phyloP scores from a whole-genome alignment of 768 basidiomycete genomes.

The Albatrellus ellisii region DNA sequence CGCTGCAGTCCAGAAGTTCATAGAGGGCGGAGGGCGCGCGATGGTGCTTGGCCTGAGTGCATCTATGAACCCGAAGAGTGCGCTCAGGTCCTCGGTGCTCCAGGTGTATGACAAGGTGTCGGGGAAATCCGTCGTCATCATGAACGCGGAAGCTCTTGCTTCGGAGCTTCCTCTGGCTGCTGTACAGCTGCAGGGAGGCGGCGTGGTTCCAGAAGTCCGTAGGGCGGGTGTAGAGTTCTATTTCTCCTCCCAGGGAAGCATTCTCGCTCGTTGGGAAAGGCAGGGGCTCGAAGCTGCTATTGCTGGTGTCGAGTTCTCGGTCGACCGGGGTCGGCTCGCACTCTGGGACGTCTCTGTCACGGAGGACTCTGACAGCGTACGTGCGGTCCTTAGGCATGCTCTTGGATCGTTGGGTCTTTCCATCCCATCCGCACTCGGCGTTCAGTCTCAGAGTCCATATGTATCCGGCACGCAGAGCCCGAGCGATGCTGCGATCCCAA shows the following conservation, averaged over 20 bases:
- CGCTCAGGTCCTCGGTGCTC: constrained; percentile 17
- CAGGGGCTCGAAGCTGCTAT: not conserved
- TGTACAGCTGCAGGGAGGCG: not conserved
- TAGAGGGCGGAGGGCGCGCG: constrained; percentile 56
- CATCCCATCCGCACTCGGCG: not conserved
- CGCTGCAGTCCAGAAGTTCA: constrained; percentile 41
- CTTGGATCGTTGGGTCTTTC: not conserved
- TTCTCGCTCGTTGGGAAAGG: not conserved
- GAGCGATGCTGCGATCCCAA: constrained; percentile 29
- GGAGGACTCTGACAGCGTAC: not conserved
- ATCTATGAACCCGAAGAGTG: constrained; percentile 26
- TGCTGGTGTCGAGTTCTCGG: not conserved
- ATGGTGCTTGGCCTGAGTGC: constrained; percentile 53
- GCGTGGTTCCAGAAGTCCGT: not conserved
- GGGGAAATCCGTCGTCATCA: constrained; percentile 9
- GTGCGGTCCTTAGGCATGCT: not conserved
- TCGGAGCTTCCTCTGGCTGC: not conserved
- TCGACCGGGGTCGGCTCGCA: not conserved
- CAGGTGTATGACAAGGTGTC: constrained; percentile 26
- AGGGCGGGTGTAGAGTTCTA: not conserved
- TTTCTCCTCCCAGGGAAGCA: not conserved
- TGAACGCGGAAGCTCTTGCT: not conserved
- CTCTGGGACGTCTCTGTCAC: not conserved
- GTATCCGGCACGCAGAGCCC: not conserved
- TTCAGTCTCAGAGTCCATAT: not conserved